phyloP scores from a whole-genome alignment of 2,329 filamentous ascomycete species.

The Botrytis medusae region DNA sequence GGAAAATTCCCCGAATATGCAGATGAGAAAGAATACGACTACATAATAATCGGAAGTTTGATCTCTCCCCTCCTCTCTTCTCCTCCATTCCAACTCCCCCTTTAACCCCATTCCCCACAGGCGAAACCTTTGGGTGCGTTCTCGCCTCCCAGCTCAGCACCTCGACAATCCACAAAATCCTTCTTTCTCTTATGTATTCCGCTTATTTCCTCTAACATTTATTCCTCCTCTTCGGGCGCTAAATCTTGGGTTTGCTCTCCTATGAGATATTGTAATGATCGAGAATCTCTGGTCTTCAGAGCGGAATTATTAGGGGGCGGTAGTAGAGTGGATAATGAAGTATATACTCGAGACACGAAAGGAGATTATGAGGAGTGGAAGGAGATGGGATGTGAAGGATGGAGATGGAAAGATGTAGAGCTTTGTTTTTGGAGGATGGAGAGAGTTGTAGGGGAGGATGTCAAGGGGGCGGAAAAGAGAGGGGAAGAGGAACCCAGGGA shows the following conservation, averaged over 20 bases:
- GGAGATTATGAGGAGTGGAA: slow-evolving; percentile 48
- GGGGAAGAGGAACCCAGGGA: not conserved
- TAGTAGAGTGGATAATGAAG: slow-evolving; percentile 44
- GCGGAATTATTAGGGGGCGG: slow-evolving; percentile 42
- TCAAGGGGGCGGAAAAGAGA: no score
- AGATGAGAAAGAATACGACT: not conserved
- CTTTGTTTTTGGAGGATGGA: slow-evolving; percentile 44
- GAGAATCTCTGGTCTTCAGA: not conserved
- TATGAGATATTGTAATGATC: not conserved
- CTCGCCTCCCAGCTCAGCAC: slow-evolving; percentile 44
- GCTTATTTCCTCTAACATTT: not conserved
- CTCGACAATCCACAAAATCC: slow-evolving; percentile 40
- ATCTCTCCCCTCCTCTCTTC: not conserved
- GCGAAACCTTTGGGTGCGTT: slow-evolving; percentile 45
- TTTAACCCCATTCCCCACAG: slow-evolving; percentile 22
- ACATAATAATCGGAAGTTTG: not conserved
- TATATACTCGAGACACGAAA: slow-evolving; percentile 42
- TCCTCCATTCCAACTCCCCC: not conserved
- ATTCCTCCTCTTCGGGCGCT: not conserved
- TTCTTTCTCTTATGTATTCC: slow-evolving; percentile 27
- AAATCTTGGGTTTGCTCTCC: not conserved
- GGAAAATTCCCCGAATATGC: not conserved
- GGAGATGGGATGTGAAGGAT: slow-evolving; percentile 47
- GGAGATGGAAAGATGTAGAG: slow-evolving; percentile 45
- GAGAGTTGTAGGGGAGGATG: not conserved